Conservation (phyloP, 768 basidiomycete species). For the Tulasnella calospora region DNA sequence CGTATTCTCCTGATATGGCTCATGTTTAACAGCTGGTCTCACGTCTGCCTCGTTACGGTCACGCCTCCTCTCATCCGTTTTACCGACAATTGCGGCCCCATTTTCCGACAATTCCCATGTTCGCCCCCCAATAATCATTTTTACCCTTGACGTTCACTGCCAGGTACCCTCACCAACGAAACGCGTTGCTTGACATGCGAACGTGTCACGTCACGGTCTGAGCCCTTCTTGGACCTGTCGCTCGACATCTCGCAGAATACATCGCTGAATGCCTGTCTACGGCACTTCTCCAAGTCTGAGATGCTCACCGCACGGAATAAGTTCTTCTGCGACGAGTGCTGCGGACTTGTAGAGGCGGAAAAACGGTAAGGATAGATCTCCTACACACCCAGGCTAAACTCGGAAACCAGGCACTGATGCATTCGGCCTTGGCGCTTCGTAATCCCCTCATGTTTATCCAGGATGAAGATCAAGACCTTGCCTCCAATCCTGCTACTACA, state of each 20-base stretch:
- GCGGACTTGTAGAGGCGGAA: constrained; percentile 95
- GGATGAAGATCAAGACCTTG: constrained; percentile 98
- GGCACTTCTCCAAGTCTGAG: constrained; percentile 95
- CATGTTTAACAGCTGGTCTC: neutral
- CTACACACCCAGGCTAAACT: neutral
- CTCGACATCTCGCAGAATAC: constrained; percentile 99
- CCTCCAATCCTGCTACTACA: constrained; percentile 95
- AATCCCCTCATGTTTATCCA: constrained; percentile 35
- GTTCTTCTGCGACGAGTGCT: constrained; percentile 96
- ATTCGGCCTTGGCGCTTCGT: neutral
- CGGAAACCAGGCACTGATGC: constrained; percentile 6
- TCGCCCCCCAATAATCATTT: constrained; percentile 43
- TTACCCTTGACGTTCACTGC: constrained; percentile 87
- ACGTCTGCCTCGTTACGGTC: neutral
- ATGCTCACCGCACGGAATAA: constrained; percentile 99
- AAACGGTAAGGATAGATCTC: constrained; percentile 59
- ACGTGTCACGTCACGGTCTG: constrained; percentile 84
- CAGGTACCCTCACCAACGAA: constrained; percentile 92
- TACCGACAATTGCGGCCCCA: constrained; percentile 32
- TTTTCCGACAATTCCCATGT: constrained; percentile 26
- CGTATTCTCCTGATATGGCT: constrained; percentile 31
- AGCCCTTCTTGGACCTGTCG: constrained; percentile 95
- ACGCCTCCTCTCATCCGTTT: neutral
- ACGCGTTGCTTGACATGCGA: constrained; percentile 97
- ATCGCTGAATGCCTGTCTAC: constrained; percentile 89